Base-by-base conservation (phyloP, 2,329 filamentous ascomycete genomes). In the Fusarium camptoceras region DNA sequence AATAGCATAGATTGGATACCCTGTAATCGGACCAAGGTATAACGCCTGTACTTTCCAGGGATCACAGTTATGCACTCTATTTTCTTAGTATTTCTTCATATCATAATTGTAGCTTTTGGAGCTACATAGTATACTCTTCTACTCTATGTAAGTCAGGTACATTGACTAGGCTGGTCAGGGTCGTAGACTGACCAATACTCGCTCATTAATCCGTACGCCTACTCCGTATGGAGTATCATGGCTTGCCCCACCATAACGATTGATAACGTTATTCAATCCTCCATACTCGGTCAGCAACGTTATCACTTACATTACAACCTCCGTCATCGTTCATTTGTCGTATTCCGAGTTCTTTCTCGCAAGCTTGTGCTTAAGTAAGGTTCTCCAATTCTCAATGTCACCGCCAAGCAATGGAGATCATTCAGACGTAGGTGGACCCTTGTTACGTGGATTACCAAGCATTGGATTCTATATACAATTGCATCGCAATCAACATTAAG, bases 361-460 rank as follows among this genome's bases (percentile, higher is more conserved):
- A 53, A 9, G 5, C 24, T 18, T 37, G 18, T 28, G 18, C 24
- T 53, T 14, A 28, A 53, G 12, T 31, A 24, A 22, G 28, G 34
- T 20, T 24, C 34, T 22, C 24, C 20, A 10, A 14, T 15, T 54
- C 20, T 42, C 37, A 51, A 73, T 73, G 72, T 43, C 70, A 12
- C 67, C 69, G n/a, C 56, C 70, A 24, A 58, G 20, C 10, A 68
- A 31, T 46, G 51, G 54, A 48, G 70, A 63, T 43, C 51, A 31
- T 39, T 15, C 53, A 43, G 57, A 67, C 25, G 70, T 73, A 43
- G 54, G 70, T 73, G 57, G 63, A 58, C 51, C 51, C n/a, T 22
- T 6, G 15, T 20, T 24, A n/a, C 3, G 16, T 37, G n/a, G 20
- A 70, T 70, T 70, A 70, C 66, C 49, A 70, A 70, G 47, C 66